Conservation (phyloP, 371 early-diverging fungal genomes). For the Cokeromyces recurvatus region DNA sequence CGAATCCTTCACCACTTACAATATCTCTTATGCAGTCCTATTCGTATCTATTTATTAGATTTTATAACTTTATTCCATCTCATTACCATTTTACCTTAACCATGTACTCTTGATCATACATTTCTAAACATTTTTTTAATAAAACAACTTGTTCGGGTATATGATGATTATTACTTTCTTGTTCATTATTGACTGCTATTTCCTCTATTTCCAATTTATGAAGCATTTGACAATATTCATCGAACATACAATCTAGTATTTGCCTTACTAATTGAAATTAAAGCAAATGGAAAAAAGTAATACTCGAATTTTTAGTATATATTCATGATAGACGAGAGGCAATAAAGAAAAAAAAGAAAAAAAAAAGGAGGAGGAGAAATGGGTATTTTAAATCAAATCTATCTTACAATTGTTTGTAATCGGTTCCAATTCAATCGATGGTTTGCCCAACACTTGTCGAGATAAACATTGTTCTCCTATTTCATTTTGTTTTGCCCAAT, state of each 20-base stretch:
- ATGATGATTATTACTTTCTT: neutral
- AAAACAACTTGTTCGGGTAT: slow-evolving; percentile 11
- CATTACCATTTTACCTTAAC: slow-evolving; percentile 15
- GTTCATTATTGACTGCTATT: neutral
- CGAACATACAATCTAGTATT: slow-evolving; percentile 16
- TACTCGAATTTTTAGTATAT: too few species aligned
- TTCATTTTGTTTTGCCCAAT: slow-evolving; percentile 18
- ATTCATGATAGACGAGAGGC: too few species aligned
- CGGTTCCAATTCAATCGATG: slow-evolving; percentile 10
- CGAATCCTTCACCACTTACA: slow-evolving; percentile 17
- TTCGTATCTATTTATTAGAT: neutral
- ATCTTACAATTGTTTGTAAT: slow-evolving; percentile 12
- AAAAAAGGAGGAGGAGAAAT: neutral
- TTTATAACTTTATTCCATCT: too few species aligned
- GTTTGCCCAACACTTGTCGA: slow-evolving; percentile 5
- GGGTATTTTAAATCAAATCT: neutral
- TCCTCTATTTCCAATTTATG: slow-evolving; percentile 6
- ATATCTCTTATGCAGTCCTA: slow-evolving; percentile 23
- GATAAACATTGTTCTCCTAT: slow-evolving; percentile 17
- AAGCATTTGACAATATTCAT: slow-evolving; percentile 10
- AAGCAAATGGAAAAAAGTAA: neutral
- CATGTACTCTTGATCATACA: slow-evolving; percentile 31
- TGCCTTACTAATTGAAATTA: slow-evolving; percentile 8
- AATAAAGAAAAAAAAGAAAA: neutral
- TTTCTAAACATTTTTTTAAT: slow-evolving; percentile 15